These are phyloP conservation scores for Kwoniella mangroviensis DNA, from an alignment of 768 basidiomycete species.

Conservation along the genomic window DNA sequence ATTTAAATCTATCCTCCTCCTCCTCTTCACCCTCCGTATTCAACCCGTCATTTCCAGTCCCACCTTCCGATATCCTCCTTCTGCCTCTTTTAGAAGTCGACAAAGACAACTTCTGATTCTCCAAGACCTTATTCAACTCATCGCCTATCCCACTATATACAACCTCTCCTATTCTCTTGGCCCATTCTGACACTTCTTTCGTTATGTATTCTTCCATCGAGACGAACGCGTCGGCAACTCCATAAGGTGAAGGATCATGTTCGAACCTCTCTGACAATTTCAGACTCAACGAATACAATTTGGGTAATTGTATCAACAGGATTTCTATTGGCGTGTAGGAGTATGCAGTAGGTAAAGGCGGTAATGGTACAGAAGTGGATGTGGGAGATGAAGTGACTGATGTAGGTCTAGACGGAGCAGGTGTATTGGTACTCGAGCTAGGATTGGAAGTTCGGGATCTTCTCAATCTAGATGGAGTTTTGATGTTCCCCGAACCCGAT, in stretches of 20 bases:
- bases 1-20: conserved; percentile 24
- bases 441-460: conserved; percentile 9
- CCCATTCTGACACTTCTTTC: conserved; percentile 37
- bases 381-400: background rate
- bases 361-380: background rate
- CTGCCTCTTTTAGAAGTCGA: background rate
- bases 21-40: background rate
- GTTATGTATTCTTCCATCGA: conserved; percentile 36
- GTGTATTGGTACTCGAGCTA: background rate
- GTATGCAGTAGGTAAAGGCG: conserved; percentile 1
- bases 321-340: conserved; percentile 17
- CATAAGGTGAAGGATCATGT: conserved; percentile 43
- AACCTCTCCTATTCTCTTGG: conserved; percentile 37
- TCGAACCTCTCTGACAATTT: conserved; percentile 44
- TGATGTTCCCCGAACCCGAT: conserved; percentile 16
- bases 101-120: background rate
- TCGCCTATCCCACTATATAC: conserved; percentile 32
- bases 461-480: conserved; percentile 10
- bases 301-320: conserved; percentile 31
- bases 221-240: conserved; percentile 40
- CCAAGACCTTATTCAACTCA: conserved; percentile 15
- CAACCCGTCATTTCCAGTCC: background rate
- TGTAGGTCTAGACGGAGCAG: background rate
- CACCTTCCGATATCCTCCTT: conserved; percentile 14
- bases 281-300: conserved; percentile 35